phyloP scores from a whole-genome alignment of 129 eudicot species.

The Chrysanthemum makinoi region DNA sequence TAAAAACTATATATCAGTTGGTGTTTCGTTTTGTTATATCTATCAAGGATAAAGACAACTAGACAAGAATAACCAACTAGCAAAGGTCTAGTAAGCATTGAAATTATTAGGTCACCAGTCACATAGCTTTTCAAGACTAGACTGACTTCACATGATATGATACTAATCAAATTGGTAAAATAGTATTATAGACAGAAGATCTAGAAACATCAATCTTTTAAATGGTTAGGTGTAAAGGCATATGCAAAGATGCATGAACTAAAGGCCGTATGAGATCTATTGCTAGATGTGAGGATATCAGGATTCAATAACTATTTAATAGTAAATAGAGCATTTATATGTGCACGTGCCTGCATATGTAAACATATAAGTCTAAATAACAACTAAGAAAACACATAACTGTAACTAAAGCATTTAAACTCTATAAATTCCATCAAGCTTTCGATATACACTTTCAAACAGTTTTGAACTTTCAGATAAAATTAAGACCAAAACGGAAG shows the following conservation, averaged over 20 bases:
- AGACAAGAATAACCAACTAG: too few relatives aligned
- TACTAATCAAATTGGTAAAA: neutral
- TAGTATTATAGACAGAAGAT: neutral
- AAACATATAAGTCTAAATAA: neutral
- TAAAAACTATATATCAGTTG: too few relatives aligned
- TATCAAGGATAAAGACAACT: too few relatives aligned
- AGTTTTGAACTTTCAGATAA: neutral
- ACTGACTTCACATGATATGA: neutral
- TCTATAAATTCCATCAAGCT: neutral
- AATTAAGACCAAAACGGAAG: neutral
- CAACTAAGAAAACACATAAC: neutral
- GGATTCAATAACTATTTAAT: neutral
- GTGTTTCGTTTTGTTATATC: too few relatives aligned
- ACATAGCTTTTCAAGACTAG: neutral
- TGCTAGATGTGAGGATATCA: neutral
- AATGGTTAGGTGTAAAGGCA: too few relatives aligned
- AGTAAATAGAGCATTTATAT: neutral
- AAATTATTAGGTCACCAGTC: neutral
- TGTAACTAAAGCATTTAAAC: neutral
- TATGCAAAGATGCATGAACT: neutral
- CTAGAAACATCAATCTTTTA: too few relatives aligned
- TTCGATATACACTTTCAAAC: neutral
- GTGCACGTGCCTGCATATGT: neutral
- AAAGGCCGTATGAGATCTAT: neutral
- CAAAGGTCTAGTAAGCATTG: neutral